These are phyloP conservation scores for Colletotrichum lini DNA, from an alignment of 2,329 filamentous ascomycete species.

Conservation along the genomic window DNA sequence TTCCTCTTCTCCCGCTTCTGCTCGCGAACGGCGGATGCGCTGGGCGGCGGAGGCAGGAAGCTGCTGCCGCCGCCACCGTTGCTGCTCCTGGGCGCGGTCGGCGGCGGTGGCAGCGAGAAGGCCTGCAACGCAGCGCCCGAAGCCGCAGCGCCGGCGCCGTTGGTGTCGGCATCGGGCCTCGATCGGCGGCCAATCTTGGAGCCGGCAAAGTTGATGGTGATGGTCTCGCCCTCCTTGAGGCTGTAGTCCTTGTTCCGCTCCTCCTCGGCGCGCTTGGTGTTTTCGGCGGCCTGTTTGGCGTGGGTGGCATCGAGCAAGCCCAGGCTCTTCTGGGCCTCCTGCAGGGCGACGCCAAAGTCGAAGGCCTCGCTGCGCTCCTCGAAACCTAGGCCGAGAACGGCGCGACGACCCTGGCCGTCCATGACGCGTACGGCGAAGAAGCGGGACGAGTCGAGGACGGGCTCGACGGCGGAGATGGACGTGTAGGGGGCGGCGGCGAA, in stretches of 20 bases:
- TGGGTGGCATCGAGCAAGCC: slow-evolving; percentile 67
- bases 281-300: slow-evolving; percentile 52
- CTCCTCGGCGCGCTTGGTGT: slow-evolving; percentile 55
- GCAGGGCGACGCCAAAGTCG: slow-evolving; percentile 85
- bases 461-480: slow-evolving; percentile 75
- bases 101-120: slow-evolving; percentile 85
- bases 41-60: slow-evolving; percentile 75
- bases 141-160: slow-evolving; percentile 32
- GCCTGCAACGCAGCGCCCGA: slow-evolving; percentile 55
- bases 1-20: slow-evolving; percentile 69
- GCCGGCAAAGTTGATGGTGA: slow-evolving; percentile 81
- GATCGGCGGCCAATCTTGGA: slow-evolving; percentile 61
- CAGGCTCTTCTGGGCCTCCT: slow-evolving; percentile 81
- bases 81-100: slow-evolving; percentile 56
- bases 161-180: slow-evolving; percentile 53
- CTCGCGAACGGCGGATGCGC: slow-evolving; percentile 72
- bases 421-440: slow-evolving; percentile 90
- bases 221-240: slow-evolving; percentile 90
- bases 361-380: slow-evolving; percentile 90
- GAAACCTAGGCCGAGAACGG: slow-evolving; percentile 87
- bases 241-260: slow-evolving; percentile 82
- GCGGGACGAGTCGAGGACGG: slow-evolving; percentile 82
- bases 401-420: slow-evolving; percentile 81
- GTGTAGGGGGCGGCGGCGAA: slow-evolving; percentile 90
- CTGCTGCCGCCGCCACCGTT: slow-evolving; percentile 47